These are phyloP conservation scores for Phytophthora rubi DNA, from an alignment of 352 stramenopile genomes.

Conservation along the genomic window DNA sequence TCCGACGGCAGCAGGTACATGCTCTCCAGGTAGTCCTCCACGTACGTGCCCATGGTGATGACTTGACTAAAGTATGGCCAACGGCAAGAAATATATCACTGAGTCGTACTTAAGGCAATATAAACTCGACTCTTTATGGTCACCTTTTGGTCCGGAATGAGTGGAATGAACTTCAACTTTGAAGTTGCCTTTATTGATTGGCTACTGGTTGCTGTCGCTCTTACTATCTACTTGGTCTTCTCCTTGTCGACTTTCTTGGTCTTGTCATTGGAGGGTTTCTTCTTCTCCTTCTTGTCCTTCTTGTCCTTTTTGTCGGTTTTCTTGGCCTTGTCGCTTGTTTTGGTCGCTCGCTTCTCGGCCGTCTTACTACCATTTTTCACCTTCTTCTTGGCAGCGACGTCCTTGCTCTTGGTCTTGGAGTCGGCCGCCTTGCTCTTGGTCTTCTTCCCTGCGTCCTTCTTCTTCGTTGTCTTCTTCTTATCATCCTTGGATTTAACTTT, in stretches of 20 bases:
- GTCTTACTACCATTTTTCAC: constrained; percentile 18
- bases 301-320: no score
- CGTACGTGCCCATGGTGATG: constrained; percentile 79
- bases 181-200: background rate
- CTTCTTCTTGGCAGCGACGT: constrained; percentile 32
- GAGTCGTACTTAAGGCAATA: background rate
- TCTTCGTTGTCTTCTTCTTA: constrained; percentile 28
- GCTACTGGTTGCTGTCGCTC: background rate
- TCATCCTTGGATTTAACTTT: constrained; percentile 18
- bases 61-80: constrained; percentile 19
- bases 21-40: constrained; percentile 89
- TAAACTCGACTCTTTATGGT: background rate
- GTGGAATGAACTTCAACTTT: constrained; percentile 4
- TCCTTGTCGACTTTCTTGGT: constrained; percentile 26
- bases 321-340: constrained; percentile 3
- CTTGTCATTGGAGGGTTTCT: constrained; percentile 26
- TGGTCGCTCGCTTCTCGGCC: constrained; percentile 16
- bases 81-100: background rate
- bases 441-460: constrained; percentile 26
- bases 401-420: constrained; percentile 29
- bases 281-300: constrained; percentile 37
- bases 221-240: constrained; percentile 26
- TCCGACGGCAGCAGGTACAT: constrained; percentile 91
- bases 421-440: constrained; percentile 7
- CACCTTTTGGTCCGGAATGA: constrained; percentile 2